Evolutionary conservation across 164 flowering plant species (phyloP).

Genomic region (Echeveria elegans): DNA sequence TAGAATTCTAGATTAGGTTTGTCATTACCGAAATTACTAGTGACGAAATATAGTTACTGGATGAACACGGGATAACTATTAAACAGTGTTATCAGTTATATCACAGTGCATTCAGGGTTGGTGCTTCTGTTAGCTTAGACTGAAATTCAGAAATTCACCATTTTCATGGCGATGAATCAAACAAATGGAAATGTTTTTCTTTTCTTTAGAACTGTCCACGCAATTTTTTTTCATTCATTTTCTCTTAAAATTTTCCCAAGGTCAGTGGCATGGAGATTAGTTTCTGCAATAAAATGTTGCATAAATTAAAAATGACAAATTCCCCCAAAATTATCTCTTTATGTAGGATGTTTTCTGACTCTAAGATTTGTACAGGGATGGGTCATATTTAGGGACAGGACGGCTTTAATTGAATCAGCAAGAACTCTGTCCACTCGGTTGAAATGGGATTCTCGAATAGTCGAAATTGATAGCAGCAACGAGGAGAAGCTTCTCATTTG

Average conservation of each 20-base stretch:
- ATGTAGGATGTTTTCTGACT: too few species aligned
- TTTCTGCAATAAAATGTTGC: background rate
- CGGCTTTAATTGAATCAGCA: conserved; percentile 46
- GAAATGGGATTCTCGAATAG: conserved; percentile 89
- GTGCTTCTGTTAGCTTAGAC: background rate
- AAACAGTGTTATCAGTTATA: too few species aligned
- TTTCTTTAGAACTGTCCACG: too few species aligned
- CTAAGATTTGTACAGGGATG: conserved; percentile 60
- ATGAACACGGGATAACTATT: too few species aligned
- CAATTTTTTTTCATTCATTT: too few species aligned
- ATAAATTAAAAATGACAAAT: too few species aligned
- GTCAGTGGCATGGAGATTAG: background rate
- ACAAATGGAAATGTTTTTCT: too few species aligned
- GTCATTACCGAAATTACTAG: too few species aligned
- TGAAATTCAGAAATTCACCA: background rate
- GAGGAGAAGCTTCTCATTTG: conserved; percentile 82
- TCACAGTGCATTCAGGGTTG: background rate
- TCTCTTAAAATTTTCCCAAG: background rate
- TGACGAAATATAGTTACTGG: background rate
- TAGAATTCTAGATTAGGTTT: too few species aligned
- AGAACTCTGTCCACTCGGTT: conserved; percentile 55
- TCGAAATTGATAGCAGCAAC: conserved; percentile 63
- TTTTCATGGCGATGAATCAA: too few species aligned
- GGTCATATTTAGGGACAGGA: conserved; percentile 68
- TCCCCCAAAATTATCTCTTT: too few species aligned